A percentile compares a stretch with the other conserved stretches of the same genome.
Conservation (phyloP, 164 flowering plant species). For the Protea cynaroides region DNA sequence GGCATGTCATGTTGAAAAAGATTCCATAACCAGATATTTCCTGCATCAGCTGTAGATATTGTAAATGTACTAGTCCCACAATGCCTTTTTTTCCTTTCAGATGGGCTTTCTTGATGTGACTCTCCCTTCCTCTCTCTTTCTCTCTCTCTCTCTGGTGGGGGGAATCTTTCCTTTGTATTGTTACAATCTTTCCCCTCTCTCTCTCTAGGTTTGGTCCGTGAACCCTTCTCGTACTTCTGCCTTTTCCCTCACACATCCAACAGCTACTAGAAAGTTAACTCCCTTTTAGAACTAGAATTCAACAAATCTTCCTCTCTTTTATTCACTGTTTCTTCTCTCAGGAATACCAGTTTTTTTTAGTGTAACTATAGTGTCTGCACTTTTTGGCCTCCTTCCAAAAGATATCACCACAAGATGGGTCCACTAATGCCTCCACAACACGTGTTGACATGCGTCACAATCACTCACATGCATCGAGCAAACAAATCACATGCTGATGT, state of each 20-base stretch:
- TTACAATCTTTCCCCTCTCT: not conserved
- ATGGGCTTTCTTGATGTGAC: no score
- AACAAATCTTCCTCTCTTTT: not conserved
- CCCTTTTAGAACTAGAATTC: not conserved
- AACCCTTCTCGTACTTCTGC: slow-evolving; percentile 11
- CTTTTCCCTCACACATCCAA: not conserved
- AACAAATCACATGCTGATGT: slow-evolving; percentile 8
- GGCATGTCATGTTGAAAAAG: slow-evolving; percentile 14
- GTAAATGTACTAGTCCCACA: no score
- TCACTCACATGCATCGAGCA: slow-evolving; percentile 11
- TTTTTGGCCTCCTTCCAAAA: not conserved
- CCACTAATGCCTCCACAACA: not conserved
- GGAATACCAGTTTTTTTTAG: not conserved
- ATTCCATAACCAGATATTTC: slow-evolving; percentile 14
- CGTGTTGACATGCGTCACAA: slow-evolving; percentile 9
- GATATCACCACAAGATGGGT: not conserved
- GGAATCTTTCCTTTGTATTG: slow-evolving; percentile 16
- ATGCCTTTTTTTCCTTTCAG: not conserved
- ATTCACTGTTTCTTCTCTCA: not conserved
- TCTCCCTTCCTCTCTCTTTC: no score
- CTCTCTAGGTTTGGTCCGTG: slow-evolving; percentile 9
- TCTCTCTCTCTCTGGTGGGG: slow-evolving; percentile 3
- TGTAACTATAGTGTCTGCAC: not conserved
- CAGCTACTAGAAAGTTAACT: not conserved
- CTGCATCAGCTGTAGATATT: slow-evolving; percentile 1